Percentiles rank a stretch among this genome's conserved stretches.
Conservation (phyloP, 345 rosid species). For the Psidium friedrichsthalianum region DNA sequence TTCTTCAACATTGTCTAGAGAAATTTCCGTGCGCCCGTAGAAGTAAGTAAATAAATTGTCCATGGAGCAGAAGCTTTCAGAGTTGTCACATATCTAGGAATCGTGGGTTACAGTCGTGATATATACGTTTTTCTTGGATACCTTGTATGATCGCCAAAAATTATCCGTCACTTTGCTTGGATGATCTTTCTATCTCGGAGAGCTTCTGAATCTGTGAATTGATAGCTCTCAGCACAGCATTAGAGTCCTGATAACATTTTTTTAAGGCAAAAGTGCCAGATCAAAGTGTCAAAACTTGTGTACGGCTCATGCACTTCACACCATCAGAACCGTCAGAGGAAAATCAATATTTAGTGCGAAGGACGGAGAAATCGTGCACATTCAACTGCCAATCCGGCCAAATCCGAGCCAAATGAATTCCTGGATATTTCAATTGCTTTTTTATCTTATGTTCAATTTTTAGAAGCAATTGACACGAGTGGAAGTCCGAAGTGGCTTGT, state of each 20-base stretch:
- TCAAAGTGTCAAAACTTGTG: no score
- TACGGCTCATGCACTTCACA: no score
- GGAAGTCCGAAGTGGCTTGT: no score
- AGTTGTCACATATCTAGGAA: not conserved
- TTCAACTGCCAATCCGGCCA: no score
- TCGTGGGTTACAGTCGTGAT: not conserved
- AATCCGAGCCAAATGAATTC: no score
- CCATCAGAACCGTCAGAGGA: no score
- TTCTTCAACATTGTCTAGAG: not conserved
- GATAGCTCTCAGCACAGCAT: not conserved
- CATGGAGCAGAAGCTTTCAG: not conserved
- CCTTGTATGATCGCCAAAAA: not conserved
- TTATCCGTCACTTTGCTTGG: not conserved
- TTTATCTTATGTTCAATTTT: no score
- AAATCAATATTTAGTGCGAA: no score
- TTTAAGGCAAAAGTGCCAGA: no score
- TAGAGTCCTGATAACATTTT: not conserved
- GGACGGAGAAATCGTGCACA: no score
- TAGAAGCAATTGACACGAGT: no score
- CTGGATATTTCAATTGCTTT: no score
- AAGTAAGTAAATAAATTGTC: not conserved
- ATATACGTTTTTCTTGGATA: not conserved
- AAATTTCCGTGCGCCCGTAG: not conserved
- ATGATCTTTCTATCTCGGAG: not conserved
- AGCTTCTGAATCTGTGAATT: not conserved